phyloP scores from a whole-genome alignment of 495 filamentous ascomycete genomes.

The Aspergillus leporis region DNA sequence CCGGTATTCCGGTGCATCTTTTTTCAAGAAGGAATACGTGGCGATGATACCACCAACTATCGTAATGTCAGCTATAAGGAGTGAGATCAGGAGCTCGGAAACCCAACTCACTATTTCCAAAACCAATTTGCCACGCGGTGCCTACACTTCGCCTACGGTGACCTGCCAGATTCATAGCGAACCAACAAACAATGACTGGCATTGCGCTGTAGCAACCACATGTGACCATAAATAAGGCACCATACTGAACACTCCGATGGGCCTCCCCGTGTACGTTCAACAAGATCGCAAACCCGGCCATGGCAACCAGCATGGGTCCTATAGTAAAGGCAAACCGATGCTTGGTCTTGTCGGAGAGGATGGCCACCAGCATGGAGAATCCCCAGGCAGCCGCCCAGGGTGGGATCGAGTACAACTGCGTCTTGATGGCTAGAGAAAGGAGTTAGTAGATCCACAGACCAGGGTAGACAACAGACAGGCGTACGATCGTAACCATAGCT shows the following conservation, averaged over 20 bases:
- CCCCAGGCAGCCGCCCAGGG: conserved; percentile 79
- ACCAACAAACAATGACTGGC: conserved; percentile 90
- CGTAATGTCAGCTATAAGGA: conserved; percentile 12
- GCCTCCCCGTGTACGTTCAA: conserved; percentile 60
- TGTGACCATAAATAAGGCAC: conserved; percentile 71
- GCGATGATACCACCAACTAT: conserved; percentile 80
- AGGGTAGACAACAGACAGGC: conserved; percentile 12
- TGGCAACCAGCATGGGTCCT: conserved; percentile 60
- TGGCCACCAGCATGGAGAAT: conserved; percentile 74
- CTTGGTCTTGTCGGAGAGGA: conserved; percentile 62
- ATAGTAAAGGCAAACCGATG: conserved; percentile 79
- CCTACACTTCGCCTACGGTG: conserved; percentile 84
- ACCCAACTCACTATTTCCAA: conserved; percentile 70
- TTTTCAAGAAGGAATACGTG: conserved; percentile 74
- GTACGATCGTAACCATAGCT: conserved; percentile 59
- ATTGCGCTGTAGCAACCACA: conserved; percentile 66
- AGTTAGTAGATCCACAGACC: conserved; percentile 7
- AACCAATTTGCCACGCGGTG: conserved; percentile 85
- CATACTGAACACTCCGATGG: conserved; percentile 64
- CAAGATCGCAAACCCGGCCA: conserved; percentile 73
- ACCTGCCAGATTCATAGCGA: conserved; percentile 87
- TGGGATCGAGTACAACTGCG: conserved; percentile 81
- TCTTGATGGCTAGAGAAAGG: conserved; percentile 55
- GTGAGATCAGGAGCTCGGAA: neutral
- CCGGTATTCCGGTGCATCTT: conserved; percentile 64